Base-by-base conservation (phyloP, 805 yeast species). In the Lipomyces spencermartinsiae region DNA sequence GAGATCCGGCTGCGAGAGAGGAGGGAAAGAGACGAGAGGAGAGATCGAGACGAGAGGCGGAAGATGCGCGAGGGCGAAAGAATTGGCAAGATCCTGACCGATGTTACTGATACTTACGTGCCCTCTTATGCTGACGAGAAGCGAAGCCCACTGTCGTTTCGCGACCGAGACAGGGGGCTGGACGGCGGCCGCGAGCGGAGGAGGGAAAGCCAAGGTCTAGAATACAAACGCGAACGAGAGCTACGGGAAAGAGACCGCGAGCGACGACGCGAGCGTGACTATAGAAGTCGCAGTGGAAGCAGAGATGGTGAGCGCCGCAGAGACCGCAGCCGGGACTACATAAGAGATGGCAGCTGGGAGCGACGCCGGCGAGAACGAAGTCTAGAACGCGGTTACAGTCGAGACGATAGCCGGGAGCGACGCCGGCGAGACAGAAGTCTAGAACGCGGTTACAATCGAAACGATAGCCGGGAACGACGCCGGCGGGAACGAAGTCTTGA, bases 21-120 rank as follows among this genome's bases (percentile, higher is more conserved):
- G 54, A 31, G 12, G 43, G 49, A 10, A 54, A 33, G 51, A 58
- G 59, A 57, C 53, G 59, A 57, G 29, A 31, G 59, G 16, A 12
- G 46, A 25, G 29, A n/a, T 16, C 34, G 57, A 31, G 34, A 25
- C 8, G 34, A 31, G 57, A 19, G 19, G n/a, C 14, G 8, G 57
- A 16, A 22, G 34, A 54, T 8, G 16, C 31, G 19, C 34, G 34
- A 54, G 6, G 34, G 34, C 14, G 34, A 54, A 16, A 54, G 19
- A 16, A 19, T 43, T 22, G 8, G 8, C 49, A 43, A 43, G 49
- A 43, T 16, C 16, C 59, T 37, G 56, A 19, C 62, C 54, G 35
- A 19, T 31, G 33, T 39, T 37, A n/a, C 62, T 43, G n/a, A 43
- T 33, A 29, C 33, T 4, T n/a, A 16, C 49, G 10, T 16, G 49